Evolutionary conservation across 1,139 yeast genomes (phyloP).

Genomic region (Yamadazyma buinensis): DNA sequence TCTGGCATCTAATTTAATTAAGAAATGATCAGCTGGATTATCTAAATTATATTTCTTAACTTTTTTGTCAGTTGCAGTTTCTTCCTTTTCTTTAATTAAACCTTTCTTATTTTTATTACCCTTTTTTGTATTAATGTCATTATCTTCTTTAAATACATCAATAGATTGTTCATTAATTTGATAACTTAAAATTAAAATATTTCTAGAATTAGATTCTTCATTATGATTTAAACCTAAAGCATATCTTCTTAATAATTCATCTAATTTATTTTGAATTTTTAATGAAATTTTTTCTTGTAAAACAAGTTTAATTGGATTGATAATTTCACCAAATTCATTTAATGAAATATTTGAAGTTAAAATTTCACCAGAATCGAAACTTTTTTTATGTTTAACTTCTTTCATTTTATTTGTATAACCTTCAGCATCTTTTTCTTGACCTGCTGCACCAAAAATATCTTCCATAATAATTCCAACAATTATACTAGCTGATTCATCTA

Average conservation of each 20-base stretch:
- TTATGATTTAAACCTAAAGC: conserved; percentile 77
- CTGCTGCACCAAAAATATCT: conserved; percentile 88
- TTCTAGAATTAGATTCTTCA: conserved; percentile 53
- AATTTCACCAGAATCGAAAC: conserved; percentile 84
- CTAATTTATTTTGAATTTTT: conserved; percentile 71
- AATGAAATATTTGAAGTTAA: conserved; percentile 65
- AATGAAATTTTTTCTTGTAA: conserved; percentile 62
- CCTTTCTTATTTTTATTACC: conserved; percentile 3
- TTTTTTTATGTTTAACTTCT: conserved; percentile 86
- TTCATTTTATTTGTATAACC: conserved; percentile 84
- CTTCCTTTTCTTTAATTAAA: too few relatives aligned
- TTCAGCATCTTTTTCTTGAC: conserved; percentile 92
- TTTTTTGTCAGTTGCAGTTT: neutral
- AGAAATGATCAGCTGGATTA: conserved; percentile 53
- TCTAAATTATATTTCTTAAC: conserved; percentile 7
- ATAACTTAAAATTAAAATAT: conserved; percentile 67
- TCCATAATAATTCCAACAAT: conserved; percentile 81
- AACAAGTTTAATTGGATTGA: conserved; percentile 69
- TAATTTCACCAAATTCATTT: conserved; percentile 52
- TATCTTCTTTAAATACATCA: conserved; percentile 18
- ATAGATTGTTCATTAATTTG: conserved; percentile 64
- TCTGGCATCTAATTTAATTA: conserved; percentile 63
- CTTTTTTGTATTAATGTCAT: conserved; percentile 11
- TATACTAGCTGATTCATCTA: conserved; percentile 63
- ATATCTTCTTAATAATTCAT: conserved; percentile 72